Percentiles rank a stretch among this genome's conserved stretches.
These are phyloP conservation scores for Linnemannia schmuckeri DNA, from an alignment of 192 early-diverging fungal species.

Conservation along the genomic window DNA sequence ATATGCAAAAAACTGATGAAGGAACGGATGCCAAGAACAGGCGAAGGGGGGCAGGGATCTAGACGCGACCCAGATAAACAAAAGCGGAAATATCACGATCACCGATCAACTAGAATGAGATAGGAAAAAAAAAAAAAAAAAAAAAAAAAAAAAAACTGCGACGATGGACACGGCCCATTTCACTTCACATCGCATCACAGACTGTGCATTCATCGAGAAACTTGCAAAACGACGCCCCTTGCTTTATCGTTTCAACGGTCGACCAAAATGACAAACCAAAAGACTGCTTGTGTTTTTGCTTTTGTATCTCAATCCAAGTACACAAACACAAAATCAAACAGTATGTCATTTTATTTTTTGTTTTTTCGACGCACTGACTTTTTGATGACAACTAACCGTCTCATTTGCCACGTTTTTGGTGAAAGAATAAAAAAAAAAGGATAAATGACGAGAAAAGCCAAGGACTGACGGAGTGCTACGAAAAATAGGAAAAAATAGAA, in stretches of 20 bases:
- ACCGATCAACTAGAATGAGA: too few relatives aligned
- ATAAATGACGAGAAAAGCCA: neutral
- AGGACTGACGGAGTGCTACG: neutral
- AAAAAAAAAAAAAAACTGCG: too few relatives aligned
- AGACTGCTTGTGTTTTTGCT: neutral
- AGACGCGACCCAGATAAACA: neutral
- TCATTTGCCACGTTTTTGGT: neutral
- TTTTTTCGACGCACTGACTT: slow-evolving; percentile 2
- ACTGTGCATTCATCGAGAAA: neutral
- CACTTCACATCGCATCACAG: too few relatives aligned
- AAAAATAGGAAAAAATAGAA: neutral
- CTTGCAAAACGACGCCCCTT: neutral
- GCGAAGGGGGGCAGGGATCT: too few relatives aligned
- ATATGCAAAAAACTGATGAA: too few relatives aligned
- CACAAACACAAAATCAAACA: neutral
- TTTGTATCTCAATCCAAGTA: neutral
- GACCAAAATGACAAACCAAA: neutral
- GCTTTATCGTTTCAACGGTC: neutral
- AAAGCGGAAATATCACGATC: neutral
- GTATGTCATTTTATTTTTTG: neutral
- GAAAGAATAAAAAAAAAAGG: neutral
- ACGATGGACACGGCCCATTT: too few relatives aligned
- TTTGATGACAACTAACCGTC: neutral
- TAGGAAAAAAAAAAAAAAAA: too few relatives aligned
- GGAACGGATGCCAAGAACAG: too few relatives aligned